Base-by-base conservation (phyloP, 768 basidiomycete species). In the Termitomyces sp. region DNA sequence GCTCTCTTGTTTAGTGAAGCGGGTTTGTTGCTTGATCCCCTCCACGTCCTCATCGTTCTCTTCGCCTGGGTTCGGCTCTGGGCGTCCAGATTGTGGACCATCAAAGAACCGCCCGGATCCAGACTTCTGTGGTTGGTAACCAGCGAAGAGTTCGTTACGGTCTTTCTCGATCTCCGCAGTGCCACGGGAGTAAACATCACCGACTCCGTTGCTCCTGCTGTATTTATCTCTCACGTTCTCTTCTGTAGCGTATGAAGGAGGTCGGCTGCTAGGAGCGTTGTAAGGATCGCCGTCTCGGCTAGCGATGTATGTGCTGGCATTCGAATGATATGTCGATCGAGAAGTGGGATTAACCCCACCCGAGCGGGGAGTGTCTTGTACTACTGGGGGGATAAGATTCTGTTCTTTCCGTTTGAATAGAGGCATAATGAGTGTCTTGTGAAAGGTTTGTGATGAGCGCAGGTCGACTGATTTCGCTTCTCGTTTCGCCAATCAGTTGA, bases 21-120 rank as follows among this genome's bases (percentile, higher is more conserved):
- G 81, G 59, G 91, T 94, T 72, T 94, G 88, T 65, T 92, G 85
- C 74, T 97, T 98, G 73, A 99, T 98, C 26, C 88, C 92, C 73
- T 99, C 96, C 5, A 94, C 76, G 61, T 94, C 94, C 59, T 94
- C 92, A 1, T 93, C 91, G 52, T 83, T 85, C 68, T 90, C 88
- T 67, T 88, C 84, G 42, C 87, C 88, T 16, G 82, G 78, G 49
- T 76, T 63, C 36, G 82, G 81, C 34, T 79, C 78, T 31, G 64
- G 69, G 10, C 56, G 31, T 34, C 74, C 76, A 31, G 74, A 58
- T 22, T 63, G 66, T 8, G 85, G 84, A 0, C 84, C 87, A 64
- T 90, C 87, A 58, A 85, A 81, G 73, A 88, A 91, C 46, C 88
- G 76, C 22, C 84, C 83, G 26, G 86, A 82, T 27, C 82, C 81